These are phyloP conservation scores for Tripterygium wilfordii DNA, from an alignment of 177 flowering plant species.

Conservation along the genomic window DNA sequence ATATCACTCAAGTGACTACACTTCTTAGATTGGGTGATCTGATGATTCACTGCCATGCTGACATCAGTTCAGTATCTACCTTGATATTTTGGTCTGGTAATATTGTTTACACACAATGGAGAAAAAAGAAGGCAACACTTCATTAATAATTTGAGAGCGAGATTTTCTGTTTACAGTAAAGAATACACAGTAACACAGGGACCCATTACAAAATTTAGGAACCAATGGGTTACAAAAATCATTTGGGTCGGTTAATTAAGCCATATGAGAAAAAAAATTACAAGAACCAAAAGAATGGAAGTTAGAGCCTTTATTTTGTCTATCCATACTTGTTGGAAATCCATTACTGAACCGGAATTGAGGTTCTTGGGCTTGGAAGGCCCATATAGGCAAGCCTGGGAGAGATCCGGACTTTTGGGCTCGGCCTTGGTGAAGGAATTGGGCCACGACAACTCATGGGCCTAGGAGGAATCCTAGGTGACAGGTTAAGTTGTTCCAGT, in stretches of 20 bases:
- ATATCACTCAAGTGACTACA: no score
- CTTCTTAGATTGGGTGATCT: no score
- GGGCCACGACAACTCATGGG: slow-evolving; percentile 21
- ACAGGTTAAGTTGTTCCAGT: slow-evolving; percentile 52
- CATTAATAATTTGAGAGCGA: background rate
- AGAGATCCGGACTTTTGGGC: slow-evolving; percentile 41
- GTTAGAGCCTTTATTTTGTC: background rate
- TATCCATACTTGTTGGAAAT: background rate
- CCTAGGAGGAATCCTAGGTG: slow-evolving; percentile 24
- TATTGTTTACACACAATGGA: no score
- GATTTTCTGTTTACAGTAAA: background rate
- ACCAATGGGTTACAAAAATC: no score
- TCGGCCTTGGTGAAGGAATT: slow-evolving; percentile 63
- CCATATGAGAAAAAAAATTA: no score
- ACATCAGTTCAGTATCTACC: no score
- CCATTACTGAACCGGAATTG: slow-evolving; percentile 7
- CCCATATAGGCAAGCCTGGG: slow-evolving; percentile 54
- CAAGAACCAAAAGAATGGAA: background rate
- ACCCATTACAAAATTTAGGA: no score
- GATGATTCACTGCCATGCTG: no score
- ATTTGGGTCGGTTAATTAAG: no score
- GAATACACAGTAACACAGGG: no score
- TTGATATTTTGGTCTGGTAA: no score
- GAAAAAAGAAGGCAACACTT: no score
- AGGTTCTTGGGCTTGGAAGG: slow-evolving; percentile 48